Conservation (phyloP, 1,284 basidiomycete genomes). For the Xerocomus minutiporus region DNA sequence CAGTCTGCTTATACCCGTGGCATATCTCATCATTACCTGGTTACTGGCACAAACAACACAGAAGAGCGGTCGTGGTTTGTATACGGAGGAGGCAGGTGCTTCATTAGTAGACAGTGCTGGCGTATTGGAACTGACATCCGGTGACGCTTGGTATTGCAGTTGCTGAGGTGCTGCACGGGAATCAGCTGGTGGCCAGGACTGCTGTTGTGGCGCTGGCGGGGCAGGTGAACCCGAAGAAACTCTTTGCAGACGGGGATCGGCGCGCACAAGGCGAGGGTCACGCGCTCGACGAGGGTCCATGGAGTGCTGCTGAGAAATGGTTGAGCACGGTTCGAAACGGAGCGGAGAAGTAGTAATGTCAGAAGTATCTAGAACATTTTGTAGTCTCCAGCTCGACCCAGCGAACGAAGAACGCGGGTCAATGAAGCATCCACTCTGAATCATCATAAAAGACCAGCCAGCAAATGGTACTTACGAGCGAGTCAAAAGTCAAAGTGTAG, state of each 20-base stretch:
- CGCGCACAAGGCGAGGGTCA: slow-evolving; percentile 69
- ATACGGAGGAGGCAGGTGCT: slow-evolving; percentile 27
- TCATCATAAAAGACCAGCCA: slow-evolving; percentile 49
- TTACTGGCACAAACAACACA: slow-evolving; percentile 99
- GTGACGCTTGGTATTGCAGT: slow-evolving; percentile 15
- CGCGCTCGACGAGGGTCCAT: slow-evolving; percentile 80
- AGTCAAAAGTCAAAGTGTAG: neutral
- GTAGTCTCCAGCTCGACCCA: slow-evolving; percentile 70
- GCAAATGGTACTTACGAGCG: slow-evolving; percentile 14
- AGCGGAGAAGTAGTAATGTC: slow-evolving; percentile 36
- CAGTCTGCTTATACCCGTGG: slow-evolving; percentile 6
- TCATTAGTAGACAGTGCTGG: slow-evolving; percentile 10
- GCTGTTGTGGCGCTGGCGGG: slow-evolving; percentile 39
- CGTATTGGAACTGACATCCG: slow-evolving; percentile 9
- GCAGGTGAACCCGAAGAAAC: slow-evolving; percentile 42
- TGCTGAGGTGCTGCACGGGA: slow-evolving; percentile 16
- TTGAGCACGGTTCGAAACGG: slow-evolving; percentile 11
- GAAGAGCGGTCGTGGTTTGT: slow-evolving; percentile 75
- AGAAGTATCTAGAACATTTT: slow-evolving; percentile 87
- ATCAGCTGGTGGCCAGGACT: slow-evolving; percentile 27
- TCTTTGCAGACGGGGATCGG: slow-evolving; percentile 61
- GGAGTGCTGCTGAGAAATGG: slow-evolving; percentile 11
- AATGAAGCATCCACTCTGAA: slow-evolving; percentile 83
- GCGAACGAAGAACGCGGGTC: slow-evolving; percentile 44
- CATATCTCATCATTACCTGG: slow-evolving; percentile 54